Percentiles rank a stretch among this genome's conserved stretches.
Conservation (phyloP, 441 rosid species). For the Biscutella laevigata region DNA sequence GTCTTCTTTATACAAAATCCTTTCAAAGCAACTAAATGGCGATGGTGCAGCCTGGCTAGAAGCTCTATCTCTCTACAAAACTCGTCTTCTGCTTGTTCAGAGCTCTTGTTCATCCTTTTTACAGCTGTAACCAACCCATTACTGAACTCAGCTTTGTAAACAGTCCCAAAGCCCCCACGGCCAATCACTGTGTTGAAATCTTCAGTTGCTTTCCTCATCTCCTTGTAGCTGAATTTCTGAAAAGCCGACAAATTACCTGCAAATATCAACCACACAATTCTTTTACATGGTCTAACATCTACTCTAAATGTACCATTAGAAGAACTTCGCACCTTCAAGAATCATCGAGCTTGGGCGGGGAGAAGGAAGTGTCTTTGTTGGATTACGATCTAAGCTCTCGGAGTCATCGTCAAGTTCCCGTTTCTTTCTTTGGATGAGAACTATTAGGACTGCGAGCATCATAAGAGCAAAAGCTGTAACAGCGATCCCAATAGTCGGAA, state of each 20-base stretch:
- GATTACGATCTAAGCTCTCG: conserved; percentile 33
- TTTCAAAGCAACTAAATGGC: conserved; percentile 82
- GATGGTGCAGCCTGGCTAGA: conserved; percentile 89
- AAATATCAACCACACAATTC: conserved; percentile 1
- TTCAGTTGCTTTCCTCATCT: conserved; percentile 70
- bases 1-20: conserved; percentile 70
- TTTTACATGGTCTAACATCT: neutral
- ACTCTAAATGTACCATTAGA: neutral
- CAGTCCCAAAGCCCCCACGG: conserved; percentile 87
- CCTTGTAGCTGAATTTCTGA: conserved; percentile 66
- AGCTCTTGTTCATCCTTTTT: conserved; percentile 67
- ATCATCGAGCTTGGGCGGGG: conserved; percentile 37
- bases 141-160: conserved; percentile 61
- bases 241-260: conserved; percentile 60
- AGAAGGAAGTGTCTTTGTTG: conserved; percentile 46
- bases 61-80: conserved; percentile 93
- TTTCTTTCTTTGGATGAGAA: conserved; percentile 64
- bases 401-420: conserved; percentile 56
- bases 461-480: conserved; percentile 47
- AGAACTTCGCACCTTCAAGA: conserved; percentile 49
- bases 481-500: conserved; percentile 63
- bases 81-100: conserved; percentile 74
- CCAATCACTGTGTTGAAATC: conserved; percentile 62
- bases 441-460: conserved; percentile 49
- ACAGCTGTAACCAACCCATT: conserved; percentile 70